Evolutionary conservation across 192 early-diverging fungal genomes (phyloP).

Genomic region (Diversispora eburnea): DNA sequence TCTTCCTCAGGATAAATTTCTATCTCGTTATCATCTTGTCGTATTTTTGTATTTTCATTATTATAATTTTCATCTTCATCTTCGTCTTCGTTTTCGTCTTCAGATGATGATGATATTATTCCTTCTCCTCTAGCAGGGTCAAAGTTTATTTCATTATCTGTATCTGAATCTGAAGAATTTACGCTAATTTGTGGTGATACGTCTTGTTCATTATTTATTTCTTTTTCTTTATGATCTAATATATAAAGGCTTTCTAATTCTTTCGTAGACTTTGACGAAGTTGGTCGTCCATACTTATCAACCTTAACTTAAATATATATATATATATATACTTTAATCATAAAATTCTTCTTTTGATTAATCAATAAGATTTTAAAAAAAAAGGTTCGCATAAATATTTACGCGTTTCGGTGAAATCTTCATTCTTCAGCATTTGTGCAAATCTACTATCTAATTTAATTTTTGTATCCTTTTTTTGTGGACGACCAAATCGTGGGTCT

Average conservation of each 20-base stretch:
- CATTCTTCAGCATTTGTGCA: constrained; percentile 70
- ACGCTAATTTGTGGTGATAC: constrained; percentile 28
- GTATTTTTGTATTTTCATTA: constrained; percentile 38
- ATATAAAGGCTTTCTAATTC: constrained; percentile 72
- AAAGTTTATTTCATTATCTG: constrained; percentile 32
- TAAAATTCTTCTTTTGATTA: not conserved
- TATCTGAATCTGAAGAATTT: constrained; percentile 40
- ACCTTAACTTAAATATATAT: constrained; percentile 50
- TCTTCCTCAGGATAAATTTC: constrained; percentile 38
- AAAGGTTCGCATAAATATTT: constrained; percentile 20
- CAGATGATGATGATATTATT: constrained; percentile 36
- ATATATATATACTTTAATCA: not conserved
- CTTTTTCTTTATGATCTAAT: too few relatives aligned
- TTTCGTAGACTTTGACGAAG: constrained; percentile 38
- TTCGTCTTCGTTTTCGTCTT: constrained; percentile 47
- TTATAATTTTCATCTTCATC: constrained; percentile 47
- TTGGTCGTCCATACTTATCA: constrained; percentile 72
- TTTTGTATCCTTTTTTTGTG: constrained; percentile 78
- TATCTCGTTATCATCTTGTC: constrained; percentile 40
- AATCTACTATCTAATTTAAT: constrained; percentile 90
- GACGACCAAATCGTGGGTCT: constrained; percentile 74
- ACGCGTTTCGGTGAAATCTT: constrained; percentile 56
- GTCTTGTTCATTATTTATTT: not conserved
- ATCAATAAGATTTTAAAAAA: not conserved
- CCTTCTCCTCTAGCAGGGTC: constrained; percentile 84